phyloP scores from a whole-genome alignment of 2,329 filamentous ascomycete species.

The Fusarium sp. region DNA sequence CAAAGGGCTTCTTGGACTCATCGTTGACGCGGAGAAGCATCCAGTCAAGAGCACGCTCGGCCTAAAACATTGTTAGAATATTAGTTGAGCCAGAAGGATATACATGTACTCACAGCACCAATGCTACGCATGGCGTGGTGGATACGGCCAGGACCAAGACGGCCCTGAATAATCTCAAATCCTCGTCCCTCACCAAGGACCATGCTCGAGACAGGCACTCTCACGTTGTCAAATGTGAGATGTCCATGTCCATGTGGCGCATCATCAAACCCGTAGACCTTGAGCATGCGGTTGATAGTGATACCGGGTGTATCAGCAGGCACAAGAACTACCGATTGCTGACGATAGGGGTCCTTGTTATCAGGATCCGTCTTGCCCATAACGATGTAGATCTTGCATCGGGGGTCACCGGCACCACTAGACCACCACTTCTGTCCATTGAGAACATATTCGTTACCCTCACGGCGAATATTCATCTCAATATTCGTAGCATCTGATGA shows the following conservation, averaged over 20 bases:
- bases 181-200: slow-evolving; percentile 94
- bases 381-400: slow-evolving; percentile 94
- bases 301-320: slow-evolving; percentile 86
- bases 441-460: slow-evolving; percentile 90
- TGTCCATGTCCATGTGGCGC: slow-evolving; percentile 99
- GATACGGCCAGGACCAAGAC: slow-evolving; percentile 94
- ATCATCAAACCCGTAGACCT: slow-evolving; percentile 96
- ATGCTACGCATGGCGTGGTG: slow-evolving; percentile 98
- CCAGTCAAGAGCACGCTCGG: slow-evolving; percentile 93
- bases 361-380: slow-evolving; percentile 92
- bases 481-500: slow-evolving; percentile 96
- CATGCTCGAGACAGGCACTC: slow-evolving; percentile 86
- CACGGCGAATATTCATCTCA: slow-evolving; percentile 82
- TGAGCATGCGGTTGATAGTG: slow-evolving; percentile 93
- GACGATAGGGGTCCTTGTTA: slow-evolving; percentile 84
- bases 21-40: slow-evolving; percentile 96
- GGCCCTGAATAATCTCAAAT: slow-evolving; percentile 98
- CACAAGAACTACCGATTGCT: slow-evolving; percentile 94
- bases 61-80: slow-evolving; percentile 57
- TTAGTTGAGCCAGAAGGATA: fast-evolving
- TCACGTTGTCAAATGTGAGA: slow-evolving; percentile 89
- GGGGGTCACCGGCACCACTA: slow-evolving; percentile 91
- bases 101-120: slow-evolving; percentile 73
- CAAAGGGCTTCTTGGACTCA: slow-evolving; percentile 90
- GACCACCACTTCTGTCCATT: slow-evolving; percentile 99